These are phyloP conservation scores for Biancaea sappan DNA, from an alignment of 306 rosid genomes.

Conservation along the genomic window DNA sequence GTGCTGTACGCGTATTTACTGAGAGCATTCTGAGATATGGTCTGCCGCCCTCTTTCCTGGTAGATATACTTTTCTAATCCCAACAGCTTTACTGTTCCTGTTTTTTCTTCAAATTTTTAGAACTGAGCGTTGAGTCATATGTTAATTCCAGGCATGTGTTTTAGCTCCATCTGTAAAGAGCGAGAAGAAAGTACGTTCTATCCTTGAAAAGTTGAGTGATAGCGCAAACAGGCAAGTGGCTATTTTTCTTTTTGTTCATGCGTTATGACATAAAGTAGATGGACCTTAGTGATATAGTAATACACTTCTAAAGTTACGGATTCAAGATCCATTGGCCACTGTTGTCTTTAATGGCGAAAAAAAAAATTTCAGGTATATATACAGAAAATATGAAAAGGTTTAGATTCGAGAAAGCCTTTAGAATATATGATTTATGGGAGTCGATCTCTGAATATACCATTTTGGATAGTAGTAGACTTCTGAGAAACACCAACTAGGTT, in stretches of 20 bases:
- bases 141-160: conserved; percentile 75
- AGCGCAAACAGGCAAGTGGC: conserved; percentile 76
- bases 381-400: neutral
- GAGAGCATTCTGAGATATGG: conserved; percentile 98
- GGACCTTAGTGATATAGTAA: too few species aligned
- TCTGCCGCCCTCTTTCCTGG: conserved; percentile 90
- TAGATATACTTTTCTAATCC: conserved; percentile 36
- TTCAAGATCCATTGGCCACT: neutral
- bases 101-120: conserved; percentile 4
- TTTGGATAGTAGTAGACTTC: neutral
- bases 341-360: too few species aligned
- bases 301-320: too few species aligned
- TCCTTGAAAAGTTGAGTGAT: conserved; percentile 80
- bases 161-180: conserved; percentile 72
- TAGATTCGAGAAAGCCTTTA: conserved; percentile 6
- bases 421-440: conserved; percentile 1
- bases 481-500: conserved; percentile 1
- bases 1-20: conserved; percentile 77
- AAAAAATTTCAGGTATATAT: neutral
- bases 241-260: conserved; percentile 17
- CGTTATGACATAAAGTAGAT: conserved; percentile 7
- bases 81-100: conserved; percentile 15
- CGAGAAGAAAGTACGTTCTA: conserved; percentile 86
- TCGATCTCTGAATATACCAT: too few species aligned
- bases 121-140: conserved; percentile 26